Conservation (phyloP, 2,329 filamentous ascomycete genomes). For the Fonsecaea pedrosoi region DNA sequence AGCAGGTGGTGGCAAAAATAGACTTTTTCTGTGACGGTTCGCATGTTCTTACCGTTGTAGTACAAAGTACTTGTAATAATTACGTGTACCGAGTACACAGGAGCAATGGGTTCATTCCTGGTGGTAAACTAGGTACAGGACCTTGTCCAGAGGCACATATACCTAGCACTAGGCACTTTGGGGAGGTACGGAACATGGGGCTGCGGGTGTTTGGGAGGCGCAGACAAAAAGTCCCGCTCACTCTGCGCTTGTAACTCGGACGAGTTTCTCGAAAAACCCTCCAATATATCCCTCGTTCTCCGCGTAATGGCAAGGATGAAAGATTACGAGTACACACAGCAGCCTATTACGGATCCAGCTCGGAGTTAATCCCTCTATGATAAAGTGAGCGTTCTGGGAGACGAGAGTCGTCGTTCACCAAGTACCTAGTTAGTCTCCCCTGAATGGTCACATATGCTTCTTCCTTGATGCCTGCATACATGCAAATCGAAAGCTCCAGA, state of each 20-base stretch:
- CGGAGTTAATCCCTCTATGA: background rate
- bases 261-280: background rate
- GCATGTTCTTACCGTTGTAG: background rate
- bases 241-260: slow-evolving; percentile 3
- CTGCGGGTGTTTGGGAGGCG: background rate
- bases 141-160: no score
- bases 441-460: background rate
- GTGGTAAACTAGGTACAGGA: no score
- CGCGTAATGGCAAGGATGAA: background rate
- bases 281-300: background rate
- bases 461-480: background rate
- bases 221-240: background rate
- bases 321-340: background rate
- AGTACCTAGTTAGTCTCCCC: background rate
- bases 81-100: no score
- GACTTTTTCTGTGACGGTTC: background rate
- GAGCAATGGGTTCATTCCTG: background rate
- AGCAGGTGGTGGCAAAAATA: background rate
- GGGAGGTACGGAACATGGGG: background rate
- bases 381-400: background rate
- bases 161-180: no score
- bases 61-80: no score
- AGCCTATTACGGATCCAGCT: background rate
- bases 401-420: background rate
- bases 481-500: background rate